Conservation (phyloP, 2,329 filamentous ascomycete species). For the Aspergillus neoniger region DNA sequence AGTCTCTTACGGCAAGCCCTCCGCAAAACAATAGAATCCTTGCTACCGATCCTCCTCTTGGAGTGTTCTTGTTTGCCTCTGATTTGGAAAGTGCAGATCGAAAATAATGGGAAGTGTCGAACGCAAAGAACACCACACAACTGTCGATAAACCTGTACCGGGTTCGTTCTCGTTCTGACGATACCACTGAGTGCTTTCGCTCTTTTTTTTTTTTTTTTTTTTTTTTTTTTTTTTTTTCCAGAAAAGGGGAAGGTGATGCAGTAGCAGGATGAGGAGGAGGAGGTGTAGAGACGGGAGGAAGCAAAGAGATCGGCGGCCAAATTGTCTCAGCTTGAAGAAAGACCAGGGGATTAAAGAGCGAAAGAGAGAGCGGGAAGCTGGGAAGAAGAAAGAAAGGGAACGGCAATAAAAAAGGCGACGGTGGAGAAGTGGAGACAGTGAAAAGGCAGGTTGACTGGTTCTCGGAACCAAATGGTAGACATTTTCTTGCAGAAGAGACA, state of each 20-base stretch:
- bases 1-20: conserved; percentile 55
- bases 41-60: conserved; percentile 3
- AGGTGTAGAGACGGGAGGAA: neutral
- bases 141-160: neutral
- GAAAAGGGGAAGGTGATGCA: neutral
- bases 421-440: neutral
- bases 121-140: neutral
- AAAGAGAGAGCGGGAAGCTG: neutral
- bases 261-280: neutral
- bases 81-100: neutral
- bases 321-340: neutral
- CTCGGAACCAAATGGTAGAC: too few relatives aligned
- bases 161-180: too few relatives aligned
- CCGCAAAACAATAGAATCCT: conserved; percentile 17
- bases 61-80: neutral
- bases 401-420: neutral
- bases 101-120: neutral
- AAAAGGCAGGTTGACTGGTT: neutral
- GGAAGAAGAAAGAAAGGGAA: neutral
- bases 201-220: too few relatives aligned
- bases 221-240: too few relatives aligned
- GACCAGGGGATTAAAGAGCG: neutral
- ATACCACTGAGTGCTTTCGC: too few relatives aligned
- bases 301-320: neutral
- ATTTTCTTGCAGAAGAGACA: too few relatives aligned